Percentiles rank a stretch among this genome's conserved stretches.
Conservation (phyloP, 2,329 filamentous ascomycete species). For the Sclerotinia trifoliorum region DNA sequence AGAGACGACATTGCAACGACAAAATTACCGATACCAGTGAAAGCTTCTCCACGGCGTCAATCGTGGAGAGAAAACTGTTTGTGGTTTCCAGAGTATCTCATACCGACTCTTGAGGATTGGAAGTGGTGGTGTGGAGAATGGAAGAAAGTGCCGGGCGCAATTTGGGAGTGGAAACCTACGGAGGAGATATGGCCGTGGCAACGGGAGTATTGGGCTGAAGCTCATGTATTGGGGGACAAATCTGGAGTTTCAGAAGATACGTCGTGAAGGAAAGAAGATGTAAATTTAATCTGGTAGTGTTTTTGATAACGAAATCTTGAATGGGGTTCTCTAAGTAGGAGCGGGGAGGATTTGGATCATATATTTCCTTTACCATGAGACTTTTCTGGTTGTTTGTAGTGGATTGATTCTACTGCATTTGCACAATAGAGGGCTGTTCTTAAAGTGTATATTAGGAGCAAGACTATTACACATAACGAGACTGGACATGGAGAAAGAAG, state of each 20-base stretch:
- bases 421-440: background rate
- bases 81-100: background rate
- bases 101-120: background rate
- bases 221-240: too few species aligned
- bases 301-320: background rate
- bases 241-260: background rate
- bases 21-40: rapidly evolving
- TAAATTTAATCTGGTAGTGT: too few species aligned
- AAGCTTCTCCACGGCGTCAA: rapidly evolving
- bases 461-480: background rate
- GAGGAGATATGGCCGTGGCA: constrained; percentile 14
- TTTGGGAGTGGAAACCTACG: background rate
- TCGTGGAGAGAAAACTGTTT: background rate
- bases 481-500: background rate
- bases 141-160: constrained; percentile 7
- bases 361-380: too few species aligned
- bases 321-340: too few species aligned
- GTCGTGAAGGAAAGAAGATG: background rate
- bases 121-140: constrained; percentile 5
- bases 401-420: background rate
- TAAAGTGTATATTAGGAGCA: background rate
- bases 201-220: background rate
- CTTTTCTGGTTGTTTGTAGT: background rate
- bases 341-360: background rate
- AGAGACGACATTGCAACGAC: background rate